Percentiles rank a stretch among this genome's conserved stretches.
Conservation (phyloP, 140 eudicot genomes). For the Cichorium intybus region DNA sequence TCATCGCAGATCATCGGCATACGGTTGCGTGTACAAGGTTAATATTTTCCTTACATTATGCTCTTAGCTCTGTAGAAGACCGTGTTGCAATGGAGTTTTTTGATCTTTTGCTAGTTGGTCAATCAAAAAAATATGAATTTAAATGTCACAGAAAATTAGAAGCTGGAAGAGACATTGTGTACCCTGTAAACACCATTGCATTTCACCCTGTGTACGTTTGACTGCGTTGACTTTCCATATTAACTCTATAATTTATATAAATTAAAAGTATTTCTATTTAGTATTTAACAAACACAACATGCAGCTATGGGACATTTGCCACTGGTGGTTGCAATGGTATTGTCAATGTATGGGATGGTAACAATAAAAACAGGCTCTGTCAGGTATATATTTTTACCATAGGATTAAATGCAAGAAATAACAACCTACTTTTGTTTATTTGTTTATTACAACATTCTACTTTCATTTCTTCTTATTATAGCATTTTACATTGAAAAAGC, state of each 20-base stretch:
- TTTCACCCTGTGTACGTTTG: constrained; percentile 90
- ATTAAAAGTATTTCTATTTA: too few species aligned
- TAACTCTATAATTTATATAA: too few species aligned
- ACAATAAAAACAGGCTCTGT: constrained; percentile 87
- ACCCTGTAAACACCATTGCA: constrained; percentile 94
- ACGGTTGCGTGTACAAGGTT: too few species aligned
- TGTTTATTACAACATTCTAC: too few species aligned
- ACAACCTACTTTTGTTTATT: too few species aligned
- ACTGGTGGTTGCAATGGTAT: constrained; percentile 96
- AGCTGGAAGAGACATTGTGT: constrained; percentile 91
- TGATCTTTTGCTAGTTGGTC: constrained; percentile 85
- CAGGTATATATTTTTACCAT: constrained; percentile 69
- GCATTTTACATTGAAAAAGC: too few species aligned
- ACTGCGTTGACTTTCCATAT: background rate
- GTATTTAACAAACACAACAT: background rate
- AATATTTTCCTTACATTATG: too few species aligned
- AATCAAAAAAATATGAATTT: constrained; percentile 91
- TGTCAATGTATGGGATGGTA: constrained; percentile 96
- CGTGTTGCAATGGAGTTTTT: constrained; percentile 97
- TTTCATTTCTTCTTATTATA: too few species aligned
- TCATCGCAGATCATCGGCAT: too few species aligned
- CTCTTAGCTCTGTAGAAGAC: constrained; percentile 94
- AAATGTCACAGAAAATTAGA: constrained; percentile 96
- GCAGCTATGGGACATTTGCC: constrained; percentile 96
- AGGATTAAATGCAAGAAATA: too few species aligned